Evolutionary conservation across 1,139 yeast species (phyloP), one percentile per base, ranked within the genome.

Genomic region (Candida smagusa): DNA sequence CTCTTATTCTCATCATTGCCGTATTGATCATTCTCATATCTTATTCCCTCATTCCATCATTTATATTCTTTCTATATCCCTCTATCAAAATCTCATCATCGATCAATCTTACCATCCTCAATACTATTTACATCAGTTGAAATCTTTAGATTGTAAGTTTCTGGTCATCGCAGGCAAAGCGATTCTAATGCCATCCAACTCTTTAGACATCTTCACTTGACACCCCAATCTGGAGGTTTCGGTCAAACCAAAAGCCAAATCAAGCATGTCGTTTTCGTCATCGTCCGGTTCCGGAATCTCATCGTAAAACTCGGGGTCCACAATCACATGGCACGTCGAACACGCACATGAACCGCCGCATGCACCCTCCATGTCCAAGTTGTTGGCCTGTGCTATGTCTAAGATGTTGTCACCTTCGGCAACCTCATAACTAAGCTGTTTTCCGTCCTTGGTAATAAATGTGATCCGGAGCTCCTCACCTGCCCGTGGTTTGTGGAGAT

Each of bases 311-410:
- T 84, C 96, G 1, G 98, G 98, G 58, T 92, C 98, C 28, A 92
- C 89, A 36, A 92, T 92, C 41, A 92, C 83, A 64, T 92, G 98
- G 59, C 98, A 92, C 0, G 98, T 92, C 3, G 97, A 89, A 58
- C 98, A 92, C 1, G 98, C 98, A 69, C 98, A 92, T 2, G 97
- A 88, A 2, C 98, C 98, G 27, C 98, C 98, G 64, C 98, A 92
- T 0, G 98, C 98, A 33, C 98, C 96, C 59, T 92, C 98, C 90
- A 92, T 89, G 52, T 92, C 98, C 44, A 92, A 65, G 52, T 89
- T 84, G 56, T 90, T 68, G 3, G 95, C 95, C 64, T 92, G 98
- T 6, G 97, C 98, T 40, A 92, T 89, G 59, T 92, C 98, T 58
- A 92, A 68, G 33, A 92, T 56, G 34, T 90, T 82, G 56, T 92